These are phyloP conservation scores for Poa annua DNA, from an alignment of 176 grass and related monocot genomes.

Conservation along the genomic window DNA sequence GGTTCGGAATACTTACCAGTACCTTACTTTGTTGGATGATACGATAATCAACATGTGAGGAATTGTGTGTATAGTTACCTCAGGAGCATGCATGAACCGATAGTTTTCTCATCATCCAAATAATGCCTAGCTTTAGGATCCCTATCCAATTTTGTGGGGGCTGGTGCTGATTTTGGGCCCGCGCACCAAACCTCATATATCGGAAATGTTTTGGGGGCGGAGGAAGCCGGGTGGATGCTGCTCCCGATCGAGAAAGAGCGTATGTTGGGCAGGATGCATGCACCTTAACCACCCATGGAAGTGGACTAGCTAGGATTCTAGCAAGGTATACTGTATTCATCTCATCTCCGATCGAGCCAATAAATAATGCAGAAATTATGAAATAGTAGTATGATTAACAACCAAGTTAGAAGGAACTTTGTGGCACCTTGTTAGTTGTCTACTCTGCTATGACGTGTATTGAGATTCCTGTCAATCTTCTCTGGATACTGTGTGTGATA, in stretches of 20 bases:
- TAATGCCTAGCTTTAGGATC: constrained; percentile 42
- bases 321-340: not conserved
- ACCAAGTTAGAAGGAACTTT: not conserved
- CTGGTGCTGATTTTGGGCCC: constrained; percentile 29
- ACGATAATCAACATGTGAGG: constrained; percentile 8
- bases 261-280: constrained; percentile 51
- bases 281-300: constrained; percentile 45
- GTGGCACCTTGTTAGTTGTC: not conserved
- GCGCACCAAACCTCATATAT: constrained; percentile 43
- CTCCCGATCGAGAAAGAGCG: constrained; percentile 10
- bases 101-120: constrained; percentile 37
- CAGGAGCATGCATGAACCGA: not conserved
- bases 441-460: not conserved
- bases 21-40: not conserved
- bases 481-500: not conserved
- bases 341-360: not conserved
- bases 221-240: constrained; percentile 50
- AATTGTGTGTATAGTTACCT: not conserved
- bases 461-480: not conserved
- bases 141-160: constrained; percentile 32
- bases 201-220: constrained; percentile 32
- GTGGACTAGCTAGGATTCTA: constrained; percentile 22
- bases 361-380: not conserved
- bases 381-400: not conserved
- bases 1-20: not conserved